phyloP scores from a whole-genome alignment of 208 protist genomes.

The Trypanosoma caninum region DNA sequence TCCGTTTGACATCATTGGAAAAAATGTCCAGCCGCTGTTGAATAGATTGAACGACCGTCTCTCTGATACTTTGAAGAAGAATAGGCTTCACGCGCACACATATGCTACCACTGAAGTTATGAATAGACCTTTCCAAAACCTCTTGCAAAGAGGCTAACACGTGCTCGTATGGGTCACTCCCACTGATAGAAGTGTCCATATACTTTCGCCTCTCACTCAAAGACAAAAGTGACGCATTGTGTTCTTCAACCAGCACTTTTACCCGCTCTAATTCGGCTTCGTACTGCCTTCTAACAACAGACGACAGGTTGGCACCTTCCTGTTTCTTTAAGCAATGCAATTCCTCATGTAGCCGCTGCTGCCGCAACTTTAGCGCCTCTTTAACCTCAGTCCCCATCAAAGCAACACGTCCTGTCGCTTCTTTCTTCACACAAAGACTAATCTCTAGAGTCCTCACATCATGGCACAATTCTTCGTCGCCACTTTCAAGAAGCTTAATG shows the following conservation, averaged over 20 bases:
- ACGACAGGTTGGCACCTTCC: not conserved
- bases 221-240: slow-evolving; percentile 9
- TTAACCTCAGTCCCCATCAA: not conserved
- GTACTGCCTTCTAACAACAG: slow-evolving; percentile 7
- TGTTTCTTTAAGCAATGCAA: not conserved
- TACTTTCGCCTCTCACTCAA: slow-evolving; percentile 18
- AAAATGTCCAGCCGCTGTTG: slow-evolving; percentile 43
- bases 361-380: slow-evolving; percentile 1
- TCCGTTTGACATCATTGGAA: slow-evolving; percentile 22
- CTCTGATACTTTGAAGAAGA: slow-evolving; percentile 33
- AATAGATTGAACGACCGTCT: slow-evolving; percentile 28
- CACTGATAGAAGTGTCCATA: slow-evolving; percentile 23
- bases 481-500: slow-evolving; percentile 24
- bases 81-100: slow-evolving; percentile 34
- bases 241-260: slow-evolving; percentile 8
- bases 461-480: slow-evolving; percentile 28
- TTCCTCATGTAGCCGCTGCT: slow-evolving; percentile 9
- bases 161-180: slow-evolving; percentile 10
- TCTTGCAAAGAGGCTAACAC: slow-evolving; percentile 26
- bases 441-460: slow-evolving; percentile 28
- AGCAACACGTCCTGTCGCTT: slow-evolving; percentile 10
- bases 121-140: slow-evolving; percentile 25
- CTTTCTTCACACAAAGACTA: slow-evolving; percentile 14
- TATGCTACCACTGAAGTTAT: slow-evolving; percentile 30
- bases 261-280: slow-evolving; percentile 12